Conservation (phyloP, 2,329 filamentous ascomycete genomes). For the Sporothrix curviconia region DNA sequence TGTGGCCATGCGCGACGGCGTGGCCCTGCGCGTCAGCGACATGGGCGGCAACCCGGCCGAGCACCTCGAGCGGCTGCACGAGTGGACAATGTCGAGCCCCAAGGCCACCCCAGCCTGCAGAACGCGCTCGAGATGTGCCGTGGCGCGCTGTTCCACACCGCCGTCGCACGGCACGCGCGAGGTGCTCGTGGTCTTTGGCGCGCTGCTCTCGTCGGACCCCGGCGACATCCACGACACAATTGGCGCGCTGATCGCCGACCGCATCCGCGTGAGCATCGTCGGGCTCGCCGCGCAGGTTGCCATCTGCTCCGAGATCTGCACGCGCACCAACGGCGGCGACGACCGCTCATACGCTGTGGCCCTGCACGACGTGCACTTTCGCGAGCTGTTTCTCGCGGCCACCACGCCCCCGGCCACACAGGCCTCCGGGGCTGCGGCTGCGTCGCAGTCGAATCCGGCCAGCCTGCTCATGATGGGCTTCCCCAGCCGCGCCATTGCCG, state of each 20-base stretch:
- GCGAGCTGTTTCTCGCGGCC: constrained; percentile 78
- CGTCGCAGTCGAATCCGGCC: constrained; percentile 30
- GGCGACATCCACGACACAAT: constrained; percentile 94
- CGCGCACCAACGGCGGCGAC: constrained; percentile 64
- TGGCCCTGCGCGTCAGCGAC: constrained; percentile 79
- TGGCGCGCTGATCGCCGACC: constrained; percentile 66
- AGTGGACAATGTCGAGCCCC: constrained; percentile 60
- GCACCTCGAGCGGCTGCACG: constrained; percentile 71
- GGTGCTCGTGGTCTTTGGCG: constrained; percentile 85
- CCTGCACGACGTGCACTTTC: constrained; percentile 79
- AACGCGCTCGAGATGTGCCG: constrained; percentile 95
- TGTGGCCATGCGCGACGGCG: constrained; percentile 85
- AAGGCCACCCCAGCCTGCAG: constrained; percentile 75
- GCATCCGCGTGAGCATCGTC: constrained; percentile 81
- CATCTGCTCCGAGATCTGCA: constrained; percentile 83
- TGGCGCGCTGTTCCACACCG: constrained; percentile 83
- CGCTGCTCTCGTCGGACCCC: constrained; percentile 82
- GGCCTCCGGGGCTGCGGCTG: constrained; percentile 44
- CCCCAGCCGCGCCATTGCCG: constrained; percentile 74
- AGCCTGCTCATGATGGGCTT: constrained; percentile 96
- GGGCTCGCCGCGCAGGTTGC: constrained; percentile 87
- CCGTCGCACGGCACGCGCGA: constrained; percentile 91
- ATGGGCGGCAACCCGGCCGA: constrained; percentile 87
- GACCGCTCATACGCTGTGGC: constrained; percentile 71
- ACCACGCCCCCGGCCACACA: constrained; percentile 86